phyloP scores from a whole-genome alignment of 2,329 filamentous ascomycete genomes.

The Penicillium concentricum region DNA sequence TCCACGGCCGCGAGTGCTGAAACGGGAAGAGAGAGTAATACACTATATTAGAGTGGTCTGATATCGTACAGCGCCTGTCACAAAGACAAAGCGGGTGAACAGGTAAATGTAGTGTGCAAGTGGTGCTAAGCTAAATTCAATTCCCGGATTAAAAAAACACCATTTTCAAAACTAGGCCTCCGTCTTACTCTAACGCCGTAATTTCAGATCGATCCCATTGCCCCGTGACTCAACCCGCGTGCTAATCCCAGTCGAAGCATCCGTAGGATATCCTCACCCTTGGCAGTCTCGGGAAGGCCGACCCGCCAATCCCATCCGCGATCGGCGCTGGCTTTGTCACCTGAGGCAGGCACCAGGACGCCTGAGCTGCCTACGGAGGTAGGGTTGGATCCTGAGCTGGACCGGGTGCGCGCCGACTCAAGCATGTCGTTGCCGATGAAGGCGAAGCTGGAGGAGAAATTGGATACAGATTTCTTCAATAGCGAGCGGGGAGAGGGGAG shows the following conservation, averaged over 20 bases:
- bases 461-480: slow-evolving; percentile 62
- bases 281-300: slow-evolving; percentile 57
- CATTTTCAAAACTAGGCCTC: background rate
- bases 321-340: slow-evolving; percentile 38
- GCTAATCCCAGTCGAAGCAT: slow-evolving; percentile 72
- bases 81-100: background rate
- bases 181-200: background rate
- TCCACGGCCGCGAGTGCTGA: too few species aligned
- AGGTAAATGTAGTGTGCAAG: background rate
- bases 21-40: too few species aligned
- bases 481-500: slow-evolving; percentile 62
- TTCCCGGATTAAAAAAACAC: background rate
- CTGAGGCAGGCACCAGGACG: slow-evolving; percentile 43
- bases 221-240: slow-evolving; percentile 58
- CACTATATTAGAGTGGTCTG: background rate
- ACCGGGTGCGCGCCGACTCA: slow-evolving; percentile 42
- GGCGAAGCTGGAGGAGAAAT: slow-evolving; percentile 59
- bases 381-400: slow-evolving; percentile 33
- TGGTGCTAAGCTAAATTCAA: slow-evolving; percentile 1
- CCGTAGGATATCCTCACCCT: slow-evolving; percentile 68
- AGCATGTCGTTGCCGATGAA: slow-evolving; percentile 74
- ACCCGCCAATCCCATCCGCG: slow-evolving; percentile 73
- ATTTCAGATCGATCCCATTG: slow-evolving; percentile 1
- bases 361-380: slow-evolving; percentile 56
- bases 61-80: slow-evolving; percentile 1